Percentiles rank a stretch among this genome's conserved stretches.
phyloP scores from a whole-genome alignment of 306 rosid genomes.

The Cucurbita maxima region DNA sequence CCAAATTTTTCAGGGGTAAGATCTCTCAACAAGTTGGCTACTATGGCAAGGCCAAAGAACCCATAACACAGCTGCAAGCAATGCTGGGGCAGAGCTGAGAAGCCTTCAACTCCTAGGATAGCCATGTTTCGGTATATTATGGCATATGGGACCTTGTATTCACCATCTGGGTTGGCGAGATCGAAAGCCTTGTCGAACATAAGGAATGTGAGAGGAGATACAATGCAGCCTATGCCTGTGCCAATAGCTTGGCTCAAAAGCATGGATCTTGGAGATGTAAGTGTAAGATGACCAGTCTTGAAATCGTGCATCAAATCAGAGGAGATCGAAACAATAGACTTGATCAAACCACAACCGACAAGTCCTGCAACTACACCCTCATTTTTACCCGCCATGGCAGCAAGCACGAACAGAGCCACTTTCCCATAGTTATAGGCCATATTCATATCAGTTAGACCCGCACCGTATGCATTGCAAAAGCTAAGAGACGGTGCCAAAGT shows the following conservation, averaged over 20 bases:
- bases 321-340: constrained; percentile 84
- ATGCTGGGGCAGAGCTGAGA: constrained; percentile 76
- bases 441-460: constrained; percentile 92
- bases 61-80: constrained; percentile 83
- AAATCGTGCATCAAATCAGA: constrained; percentile 96
- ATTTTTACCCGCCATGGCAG: constrained; percentile 50
- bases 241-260: constrained; percentile 90
- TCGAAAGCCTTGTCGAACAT: constrained; percentile 89
- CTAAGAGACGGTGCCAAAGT: constrained; percentile 75
- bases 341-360: constrained; percentile 84
- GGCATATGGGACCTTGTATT: constrained; percentile 97
- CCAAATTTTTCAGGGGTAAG: constrained; percentile 33
- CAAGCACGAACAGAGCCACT: constrained; percentile 87
- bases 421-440: constrained; percentile 97
- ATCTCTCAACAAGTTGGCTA: constrained; percentile 65
- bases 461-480: constrained; percentile 98
- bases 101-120: constrained; percentile 74
- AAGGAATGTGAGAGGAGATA: constrained; percentile 80
- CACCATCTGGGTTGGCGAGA: constrained; percentile 69
- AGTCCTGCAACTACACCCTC: constrained; percentile 93
- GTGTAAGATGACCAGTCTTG: constrained; percentile 85
- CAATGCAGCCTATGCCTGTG: constrained; percentile 78
- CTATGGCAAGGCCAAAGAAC: constrained; percentile 63
- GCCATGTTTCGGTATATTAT: constrained; percentile 92
- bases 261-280: constrained; percentile 90